These are phyloP conservation scores for Paramecium sonneborni DNA, from an alignment of 73 alveolate genomes.

Conservation along the genomic window DNA sequence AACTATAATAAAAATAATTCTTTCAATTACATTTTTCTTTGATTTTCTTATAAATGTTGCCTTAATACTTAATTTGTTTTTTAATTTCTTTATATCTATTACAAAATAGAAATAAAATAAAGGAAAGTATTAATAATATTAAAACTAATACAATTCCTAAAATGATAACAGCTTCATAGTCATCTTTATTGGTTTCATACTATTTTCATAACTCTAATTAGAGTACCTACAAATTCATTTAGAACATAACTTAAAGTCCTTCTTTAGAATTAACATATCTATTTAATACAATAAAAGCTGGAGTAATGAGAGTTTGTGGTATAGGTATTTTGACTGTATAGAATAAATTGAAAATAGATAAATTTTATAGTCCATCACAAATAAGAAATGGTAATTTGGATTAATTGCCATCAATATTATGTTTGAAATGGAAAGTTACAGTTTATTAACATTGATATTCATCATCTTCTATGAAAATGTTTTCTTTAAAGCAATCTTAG, in stretches of 20 bases:
- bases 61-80: neutral
- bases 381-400: neutral
- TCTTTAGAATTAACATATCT: neutral
- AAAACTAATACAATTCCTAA: neutral
- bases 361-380: neutral
- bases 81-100: neutral
- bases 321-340: neutral
- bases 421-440: neutral
- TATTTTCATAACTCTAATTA: neutral
- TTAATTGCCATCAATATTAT: neutral
- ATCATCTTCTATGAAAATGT: neutral
- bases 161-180: neutral
- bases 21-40: neutral
- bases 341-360: neutral
- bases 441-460: neutral
- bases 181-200: neutral
- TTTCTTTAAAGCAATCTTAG: neutral
- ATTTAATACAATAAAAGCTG: neutral
- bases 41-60: neutral
- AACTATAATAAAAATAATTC: neutral
- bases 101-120: neutral
- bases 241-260: neutral
- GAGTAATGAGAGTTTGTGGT: neutral
- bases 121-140: neutral
- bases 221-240: neutral